Evolutionary conservation across 495 filamentous ascomycete genomes (phyloP), one percentile per base, ranked within the genome.

Genomic region (Tetracladium marchalianum): DNA sequence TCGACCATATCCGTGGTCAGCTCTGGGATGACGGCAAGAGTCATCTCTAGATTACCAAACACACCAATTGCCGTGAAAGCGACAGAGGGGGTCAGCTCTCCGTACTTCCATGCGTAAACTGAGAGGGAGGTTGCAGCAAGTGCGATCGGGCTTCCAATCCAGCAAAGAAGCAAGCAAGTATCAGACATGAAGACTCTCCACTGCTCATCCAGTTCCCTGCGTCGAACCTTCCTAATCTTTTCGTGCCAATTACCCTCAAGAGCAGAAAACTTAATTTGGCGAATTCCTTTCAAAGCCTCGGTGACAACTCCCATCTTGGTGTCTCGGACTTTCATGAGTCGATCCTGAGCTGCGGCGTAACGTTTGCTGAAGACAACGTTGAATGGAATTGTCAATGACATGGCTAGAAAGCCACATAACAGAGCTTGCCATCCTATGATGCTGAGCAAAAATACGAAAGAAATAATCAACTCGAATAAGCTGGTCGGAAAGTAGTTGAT

Each of bases 401-500:
- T 35, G 2, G 39, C 38, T 1, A 49, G 6, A 35, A 59, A 34
- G 0, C 52, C 56, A 22, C 38, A 49, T 1, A 47, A 12, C 22
- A 55, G 33, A 51, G 46, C 50, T 33, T 44, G 16, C 56, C 56
- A 56, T 0, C 56, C 56, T 2, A 59, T 39, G 7, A 59, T 41
- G 22, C 22, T 11, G 15, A 39, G 35, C 11, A 59, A 33, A 32
- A 59, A 56, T 9, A 18, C 18, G 13, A 58, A 31, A 4, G 55
- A 44, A 16, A 58, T 35, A 8, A 54, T 54, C 15, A 80, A 68
- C 6, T 80, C 80, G 0, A 85, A 72, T 1, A 76, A 50, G 12
- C 88, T 64, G 47, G 78, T 78, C 44, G 78, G 62, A 0, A 90
- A 81, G 12, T 81, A 53, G 22, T 90, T 90, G 42, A 88, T 78